Evolutionary conservation across 2,329 filamentous ascomycete species (phyloP).

Genomic region (Clarireedia sp.): DNA sequence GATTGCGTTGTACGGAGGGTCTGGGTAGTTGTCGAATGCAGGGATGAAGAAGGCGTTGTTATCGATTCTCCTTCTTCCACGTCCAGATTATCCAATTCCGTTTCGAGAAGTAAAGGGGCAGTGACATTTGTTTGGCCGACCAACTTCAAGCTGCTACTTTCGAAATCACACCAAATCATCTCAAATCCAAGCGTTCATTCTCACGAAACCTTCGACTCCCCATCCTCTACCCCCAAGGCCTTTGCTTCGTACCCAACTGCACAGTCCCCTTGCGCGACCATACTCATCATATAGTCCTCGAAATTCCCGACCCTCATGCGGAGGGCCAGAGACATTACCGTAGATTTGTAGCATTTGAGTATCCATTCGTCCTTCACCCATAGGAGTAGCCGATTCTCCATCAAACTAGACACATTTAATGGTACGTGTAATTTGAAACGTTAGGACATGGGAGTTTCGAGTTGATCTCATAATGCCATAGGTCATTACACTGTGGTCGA

Average conservation of each 20-base stretch:
- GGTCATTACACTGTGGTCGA: conserved; percentile 37
- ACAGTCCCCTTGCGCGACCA: conserved; percentile 38
- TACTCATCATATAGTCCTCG: conserved; percentile 40
- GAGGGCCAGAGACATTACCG: conserved; percentile 36
- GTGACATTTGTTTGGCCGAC: conserved; percentile 40
- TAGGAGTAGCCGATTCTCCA: conserved; percentile 41
- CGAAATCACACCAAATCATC: conserved; percentile 45
- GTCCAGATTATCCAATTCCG: conserved; percentile 8
- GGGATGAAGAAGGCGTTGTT: conserved; percentile 33
- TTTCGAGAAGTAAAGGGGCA: conserved; percentile 31
- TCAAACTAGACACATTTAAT: conserved; percentile 42
- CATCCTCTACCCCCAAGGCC: conserved; percentile 38
- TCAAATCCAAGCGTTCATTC: conserved; percentile 46
- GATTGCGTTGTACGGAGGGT: conserved; percentile 28
- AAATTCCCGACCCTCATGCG: conserved; percentile 10
- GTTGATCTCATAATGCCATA: conserved; percentile 43
- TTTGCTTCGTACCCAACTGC: conserved; percentile 36
- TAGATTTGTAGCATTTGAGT: conserved; percentile 43
- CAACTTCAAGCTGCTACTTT: conserved; percentile 35
- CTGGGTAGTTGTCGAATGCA: conserved; percentile 27
- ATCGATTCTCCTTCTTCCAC: conserved; percentile 13
- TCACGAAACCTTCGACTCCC: conserved; percentile 42
- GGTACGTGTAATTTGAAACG: conserved; percentile 38
- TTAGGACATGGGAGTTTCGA: conserved; percentile 38
- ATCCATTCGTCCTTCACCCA: conserved; percentile 39